phyloP scores from a whole-genome alignment of 2,329 filamentous ascomycete species.

The Ophiostoma sp. region DNA sequence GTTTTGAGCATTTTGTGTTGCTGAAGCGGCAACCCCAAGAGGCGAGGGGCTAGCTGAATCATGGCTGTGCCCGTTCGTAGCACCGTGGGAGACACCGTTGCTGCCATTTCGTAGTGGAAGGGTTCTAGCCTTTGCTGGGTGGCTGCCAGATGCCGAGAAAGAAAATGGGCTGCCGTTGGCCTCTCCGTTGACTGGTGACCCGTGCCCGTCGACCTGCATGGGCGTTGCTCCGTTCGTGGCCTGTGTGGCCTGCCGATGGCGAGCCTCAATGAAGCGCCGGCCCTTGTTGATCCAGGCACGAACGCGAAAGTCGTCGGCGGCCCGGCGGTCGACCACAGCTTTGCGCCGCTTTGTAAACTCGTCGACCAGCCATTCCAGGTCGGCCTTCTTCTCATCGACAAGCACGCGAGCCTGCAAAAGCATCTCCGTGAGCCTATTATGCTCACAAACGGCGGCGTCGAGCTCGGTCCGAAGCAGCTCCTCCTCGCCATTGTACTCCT shows the following conservation, averaged over 20 bases:
- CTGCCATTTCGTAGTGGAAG: background rate
- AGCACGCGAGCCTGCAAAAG: constrained; percentile 38
- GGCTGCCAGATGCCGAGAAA: background rate
- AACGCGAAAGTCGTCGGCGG: constrained; percentile 23
- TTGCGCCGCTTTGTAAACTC: constrained; percentile 14
- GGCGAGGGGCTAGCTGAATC: background rate
- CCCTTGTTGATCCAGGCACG: constrained; percentile 25
- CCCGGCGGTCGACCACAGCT: constrained; percentile 10
- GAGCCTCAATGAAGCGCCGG: background rate
- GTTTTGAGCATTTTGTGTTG: background rate
- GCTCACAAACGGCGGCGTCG: constrained; percentile 41
- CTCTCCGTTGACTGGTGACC: background rate
- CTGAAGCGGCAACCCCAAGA: background rate
- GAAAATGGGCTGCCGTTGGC: background rate
- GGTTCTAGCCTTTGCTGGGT: background rate
- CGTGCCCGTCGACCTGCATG: background rate
- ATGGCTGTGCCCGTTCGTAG: background rate
- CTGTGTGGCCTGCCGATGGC: background rate
- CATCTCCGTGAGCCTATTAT: constrained; percentile 41
- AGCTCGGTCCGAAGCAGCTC: constrained; percentile 37
- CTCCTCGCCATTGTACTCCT: constrained; percentile 37
- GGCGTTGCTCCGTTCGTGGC: background rate
- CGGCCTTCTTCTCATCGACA: constrained; percentile 26
- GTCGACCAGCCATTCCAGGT: constrained; percentile 28
- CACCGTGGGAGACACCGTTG: background rate